Percentiles rank a stretch among this genome's conserved stretches.
phyloP scores from a whole-genome alignment of 1,284 basidiomycete genomes.

The Ceratorhiza oryzae-sativae region DNA sequence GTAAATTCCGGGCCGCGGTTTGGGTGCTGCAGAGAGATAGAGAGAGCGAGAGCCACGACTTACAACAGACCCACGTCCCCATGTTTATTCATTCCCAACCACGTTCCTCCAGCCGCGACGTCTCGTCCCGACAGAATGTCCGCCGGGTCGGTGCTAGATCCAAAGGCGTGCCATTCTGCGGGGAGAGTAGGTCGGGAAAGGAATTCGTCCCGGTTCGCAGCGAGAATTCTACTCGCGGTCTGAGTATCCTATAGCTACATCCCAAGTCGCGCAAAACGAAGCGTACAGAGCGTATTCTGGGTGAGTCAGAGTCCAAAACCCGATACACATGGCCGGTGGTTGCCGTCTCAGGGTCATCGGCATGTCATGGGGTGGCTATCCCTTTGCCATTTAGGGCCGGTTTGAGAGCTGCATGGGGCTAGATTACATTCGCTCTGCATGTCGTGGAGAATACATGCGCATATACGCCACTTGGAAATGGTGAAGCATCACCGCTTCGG shows the following conservation, averaged over 20 bases:
- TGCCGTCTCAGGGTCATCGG: neutral
- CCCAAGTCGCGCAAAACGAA: neutral
- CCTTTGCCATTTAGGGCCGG: too few relatives aligned
- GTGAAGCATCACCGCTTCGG: too few relatives aligned
- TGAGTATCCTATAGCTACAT: neutral
- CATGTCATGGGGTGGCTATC: neutral
- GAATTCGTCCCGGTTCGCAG: conserved; percentile 77
- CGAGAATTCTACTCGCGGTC: conserved; percentile 62
- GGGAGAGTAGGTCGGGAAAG: conserved; percentile 68
- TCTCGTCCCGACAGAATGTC: conserved; percentile 75
- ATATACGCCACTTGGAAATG: too few relatives aligned
- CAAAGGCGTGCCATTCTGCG: conserved; percentile 61
- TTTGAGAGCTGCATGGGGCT: too few relatives aligned
- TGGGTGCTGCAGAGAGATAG: neutral
- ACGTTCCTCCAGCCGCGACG: conserved; percentile 73
- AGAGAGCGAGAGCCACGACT: conserved; percentile 49
- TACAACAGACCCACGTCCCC: conserved; percentile 75
- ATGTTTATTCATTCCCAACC: conserved; percentile 69
- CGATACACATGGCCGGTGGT: conserved; percentile 68
- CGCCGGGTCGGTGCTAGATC: conserved; percentile 56
- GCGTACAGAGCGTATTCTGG: conserved; percentile 79
- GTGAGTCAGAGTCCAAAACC: conserved; percentile 74
- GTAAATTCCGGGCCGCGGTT: neutral
- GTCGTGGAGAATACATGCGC: too few relatives aligned
- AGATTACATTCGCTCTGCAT: too few relatives aligned